Base-by-base conservation (phyloP, 2,329 filamentous ascomycete species). In the Plectosphaerella plurivora region DNA sequence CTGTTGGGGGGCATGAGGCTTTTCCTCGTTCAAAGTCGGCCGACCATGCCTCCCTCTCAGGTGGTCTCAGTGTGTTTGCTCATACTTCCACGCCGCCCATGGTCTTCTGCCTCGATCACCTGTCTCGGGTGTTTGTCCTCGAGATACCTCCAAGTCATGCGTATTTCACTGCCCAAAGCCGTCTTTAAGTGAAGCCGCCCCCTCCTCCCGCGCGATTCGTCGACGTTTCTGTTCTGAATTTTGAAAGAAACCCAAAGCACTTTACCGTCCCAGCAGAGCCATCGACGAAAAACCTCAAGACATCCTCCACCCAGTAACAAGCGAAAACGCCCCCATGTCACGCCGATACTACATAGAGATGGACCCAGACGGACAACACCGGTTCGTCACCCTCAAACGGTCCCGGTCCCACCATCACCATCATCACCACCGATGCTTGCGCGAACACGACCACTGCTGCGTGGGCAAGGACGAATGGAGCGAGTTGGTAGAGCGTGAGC, bases 351-450 rank as follows among this genome's bases (percentile, higher is more conserved):
- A 65, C 49, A 58, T 73, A 55, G 69, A 73, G 57, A 67, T 66
- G 14, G 59, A 61, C 7, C 56, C 67, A 11, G 60, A 63, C 12
- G 71, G 69, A 16, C 63, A 60, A 36, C 60, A 62, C 28, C 69
- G 71, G 52, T 69, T 69, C 51, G 69, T 74, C 22, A 61, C 66
- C 44, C 56, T 73, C 63, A 73, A 72, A 59, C 67, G 69, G 51
- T 71, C 70, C 16, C 65, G 64, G 51, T 71, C 70, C 3, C 65
- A 70, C 18, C 51, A 55, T 45, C 61, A 68, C 39, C 60, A 65
- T 45, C 51, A 55, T 50, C 52, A 47, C 46, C 49, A 47, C 49
- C 52, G 54, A 16, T 53, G 51, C 50, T 61, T 65, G 53, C 60
- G 63, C 55, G 67, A 71, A 50, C 68, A 68, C 55, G 67, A 66